Evolutionary conservation across 2,329 filamentous ascomycete genomes (phyloP), one percentile per base, ranked within the genome.

Genomic region (Sporothrix pseudoabietina): DNA sequence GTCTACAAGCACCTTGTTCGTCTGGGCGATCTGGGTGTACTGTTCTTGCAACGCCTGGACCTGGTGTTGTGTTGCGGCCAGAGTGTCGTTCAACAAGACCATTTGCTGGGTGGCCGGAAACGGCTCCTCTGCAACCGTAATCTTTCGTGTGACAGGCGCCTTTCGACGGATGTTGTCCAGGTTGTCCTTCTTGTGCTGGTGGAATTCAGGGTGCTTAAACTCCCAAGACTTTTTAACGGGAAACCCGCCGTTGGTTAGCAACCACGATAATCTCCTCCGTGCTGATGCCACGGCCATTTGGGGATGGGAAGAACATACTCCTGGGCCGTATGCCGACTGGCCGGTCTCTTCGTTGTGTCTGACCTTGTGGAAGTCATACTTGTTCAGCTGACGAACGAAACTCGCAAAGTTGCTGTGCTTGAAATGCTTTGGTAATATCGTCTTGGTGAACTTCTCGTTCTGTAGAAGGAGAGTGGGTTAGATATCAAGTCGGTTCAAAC

Each of bases 331-430:
- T 7, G 91, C 91, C 73, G 92, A 94, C 78, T 92, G 88, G 35
- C 91, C 92, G 78, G 88, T 93, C 79, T 97, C 94, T 79, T 97
- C 94, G 77, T 94, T 97, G 78, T 94, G 93, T 76, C 96, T 89
- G 76, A 98, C 94, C 86, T 99, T 99, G 86, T 99, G 96, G 78
- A 99, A 99, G 80, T 99, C 73, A 55, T 74, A 74, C 32, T 73
- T 74, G 71, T 74, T 74, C 30, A 74, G 54, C 81, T 98, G 94
- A 68, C 94, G 92, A 74, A 98, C 94, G 80, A 98, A 98, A 82
- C 94, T 97, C 44, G 94, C 94, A 84, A 98, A 98, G 82, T 98
- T 98, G 87, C 94, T 97, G 83, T 98, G 96, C 83, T 99, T 99
- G 86, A 99, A 99, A 79, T 98, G 94, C 81, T 98, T 98, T 2